Evolutionary conservation across 1,284 basidiomycete genomes (phyloP).

Genomic region (Papiliotrema nemorosa): DNA sequence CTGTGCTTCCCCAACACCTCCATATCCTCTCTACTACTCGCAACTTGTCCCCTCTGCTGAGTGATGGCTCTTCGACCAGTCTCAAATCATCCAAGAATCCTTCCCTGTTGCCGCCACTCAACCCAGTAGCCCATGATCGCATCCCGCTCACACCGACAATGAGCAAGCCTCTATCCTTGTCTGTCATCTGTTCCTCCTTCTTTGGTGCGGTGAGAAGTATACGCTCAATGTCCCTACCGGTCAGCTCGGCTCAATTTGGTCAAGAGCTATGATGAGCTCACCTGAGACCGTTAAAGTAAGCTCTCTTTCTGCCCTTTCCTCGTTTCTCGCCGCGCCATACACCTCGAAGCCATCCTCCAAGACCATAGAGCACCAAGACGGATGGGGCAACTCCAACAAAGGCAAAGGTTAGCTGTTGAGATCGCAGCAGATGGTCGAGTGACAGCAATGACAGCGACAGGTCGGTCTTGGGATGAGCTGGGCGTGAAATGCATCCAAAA

Average conservation of each 20-base stretch:
- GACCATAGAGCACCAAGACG: conserved; percentile 72
- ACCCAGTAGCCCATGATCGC: conserved; percentile 46
- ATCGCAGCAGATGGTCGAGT: conserved; percentile 83
- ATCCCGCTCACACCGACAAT: conserved; percentile 50
- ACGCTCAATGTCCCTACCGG: conserved; percentile 65
- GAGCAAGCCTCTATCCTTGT: conserved; percentile 51
- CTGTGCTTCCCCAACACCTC: conserved; percentile 68
- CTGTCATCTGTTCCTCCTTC: conserved; percentile 44
- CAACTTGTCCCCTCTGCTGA: conserved; percentile 67
- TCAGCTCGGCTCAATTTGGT: conserved; percentile 55
- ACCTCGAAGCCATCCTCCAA: conserved; percentile 57
- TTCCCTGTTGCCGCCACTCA: conserved; percentile 27
- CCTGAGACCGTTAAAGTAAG: conserved; percentile 51
- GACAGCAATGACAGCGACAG: conserved; percentile 80
- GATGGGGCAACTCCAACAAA: conserved; percentile 95
- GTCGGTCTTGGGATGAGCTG: conserved; percentile 63
- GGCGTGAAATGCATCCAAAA: not conserved
- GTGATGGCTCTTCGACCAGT: conserved; percentile 69
- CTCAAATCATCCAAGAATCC: conserved; percentile 79
- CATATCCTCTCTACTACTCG: conserved; percentile 83
- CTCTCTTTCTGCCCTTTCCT: conserved; percentile 43
- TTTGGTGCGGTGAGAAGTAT: conserved; percentile 54
- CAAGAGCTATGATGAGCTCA: conserved; percentile 14
- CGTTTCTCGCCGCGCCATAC: conserved; percentile 53
- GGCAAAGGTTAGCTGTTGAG: conserved; percentile 93